Conservation (phyloP, 2,329 filamentous ascomycete species). For the Apiospora kogelbergensis region DNA sequence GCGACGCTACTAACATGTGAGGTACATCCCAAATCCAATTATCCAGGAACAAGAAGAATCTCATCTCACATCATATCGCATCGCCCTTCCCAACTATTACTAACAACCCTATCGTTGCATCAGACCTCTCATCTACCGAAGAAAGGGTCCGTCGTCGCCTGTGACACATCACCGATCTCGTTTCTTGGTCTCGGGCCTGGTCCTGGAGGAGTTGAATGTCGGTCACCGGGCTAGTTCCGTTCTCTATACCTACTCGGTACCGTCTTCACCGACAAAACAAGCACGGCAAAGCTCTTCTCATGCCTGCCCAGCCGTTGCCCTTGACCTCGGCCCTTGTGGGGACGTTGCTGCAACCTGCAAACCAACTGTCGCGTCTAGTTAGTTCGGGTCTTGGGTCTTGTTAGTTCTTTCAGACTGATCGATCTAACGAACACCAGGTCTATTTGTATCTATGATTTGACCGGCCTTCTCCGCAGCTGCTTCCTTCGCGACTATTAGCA, state of each 20-base stretch:
- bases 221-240: background rate
- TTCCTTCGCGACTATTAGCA: slow-evolving; percentile 4
- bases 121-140: background rate
- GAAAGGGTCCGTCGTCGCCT: background rate
- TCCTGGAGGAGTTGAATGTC: background rate
- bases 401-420: background rate
- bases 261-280: slow-evolving; percentile 6
- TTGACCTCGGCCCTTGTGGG: background rate
- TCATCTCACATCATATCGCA: slow-evolving; percentile 1
- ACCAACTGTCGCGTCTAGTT: background rate
- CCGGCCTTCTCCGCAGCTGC: background rate
- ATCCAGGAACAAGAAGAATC: slow-evolving; percentile 6
- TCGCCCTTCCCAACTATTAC: background rate
- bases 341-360: background rate
- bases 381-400: background rate
- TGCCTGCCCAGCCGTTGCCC: background rate
- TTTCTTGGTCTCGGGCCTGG: background rate
- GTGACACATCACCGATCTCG: background rate
- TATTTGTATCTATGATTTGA: background rate
- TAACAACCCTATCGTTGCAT: slow-evolving; percentile 4
- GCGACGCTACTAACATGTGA: background rate
- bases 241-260: background rate
- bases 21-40: slow-evolving; percentile 4
- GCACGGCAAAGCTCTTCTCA: background rate
- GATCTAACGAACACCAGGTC: background rate